phyloP scores from a whole-genome alignment of 2,329 filamentous ascomycete species.

The Penicillium brevicompactum region DNA sequence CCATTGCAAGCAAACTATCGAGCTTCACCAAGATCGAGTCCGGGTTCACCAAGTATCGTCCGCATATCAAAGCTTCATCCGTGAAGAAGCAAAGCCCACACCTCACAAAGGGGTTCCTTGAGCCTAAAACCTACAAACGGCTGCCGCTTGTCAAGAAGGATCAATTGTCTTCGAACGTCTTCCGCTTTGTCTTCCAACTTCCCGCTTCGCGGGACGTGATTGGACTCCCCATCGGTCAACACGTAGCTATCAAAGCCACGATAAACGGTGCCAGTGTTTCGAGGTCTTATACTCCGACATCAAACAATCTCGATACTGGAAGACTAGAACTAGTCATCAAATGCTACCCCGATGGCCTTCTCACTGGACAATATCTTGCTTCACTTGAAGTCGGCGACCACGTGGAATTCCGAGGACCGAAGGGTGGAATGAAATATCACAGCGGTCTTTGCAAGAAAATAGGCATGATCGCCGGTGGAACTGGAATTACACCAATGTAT shows the following conservation, averaged over 20 bases:
- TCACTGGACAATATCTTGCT: constrained; percentile 25
- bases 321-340: constrained; percentile 39
- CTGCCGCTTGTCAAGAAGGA: constrained; percentile 46
- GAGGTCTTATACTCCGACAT: constrained; percentile 56
- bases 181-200: constrained; percentile 52
- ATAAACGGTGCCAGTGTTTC: constrained; percentile 51
- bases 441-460: constrained; percentile 35
- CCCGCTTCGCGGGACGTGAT: constrained; percentile 49
- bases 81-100: constrained; percentile 43
- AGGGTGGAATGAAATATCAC: constrained; percentile 37
- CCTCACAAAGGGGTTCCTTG: constrained; percentile 51
- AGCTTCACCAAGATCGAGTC: constrained; percentile 27
- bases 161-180: constrained; percentile 33
- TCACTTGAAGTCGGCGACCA: constrained; percentile 29
- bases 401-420: constrained; percentile 38
- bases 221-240: constrained; percentile 60
- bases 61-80: constrained; percentile 45
- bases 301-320: constrained; percentile 38
- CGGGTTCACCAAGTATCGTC: constrained; percentile 34
- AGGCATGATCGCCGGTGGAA: constrained; percentile 43
- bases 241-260: constrained; percentile 55
- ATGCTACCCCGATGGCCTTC: constrained; percentile 37
- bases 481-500: constrained; percentile 55
- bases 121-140: constrained; percentile 51
- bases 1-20: constrained; percentile 16